Percentiles rank a stretch among this genome's conserved stretches.
phyloP scores from a whole-genome alignment of 2,329 filamentous ascomycete genomes.

The Aspergillus fumigatiaffinis region DNA sequence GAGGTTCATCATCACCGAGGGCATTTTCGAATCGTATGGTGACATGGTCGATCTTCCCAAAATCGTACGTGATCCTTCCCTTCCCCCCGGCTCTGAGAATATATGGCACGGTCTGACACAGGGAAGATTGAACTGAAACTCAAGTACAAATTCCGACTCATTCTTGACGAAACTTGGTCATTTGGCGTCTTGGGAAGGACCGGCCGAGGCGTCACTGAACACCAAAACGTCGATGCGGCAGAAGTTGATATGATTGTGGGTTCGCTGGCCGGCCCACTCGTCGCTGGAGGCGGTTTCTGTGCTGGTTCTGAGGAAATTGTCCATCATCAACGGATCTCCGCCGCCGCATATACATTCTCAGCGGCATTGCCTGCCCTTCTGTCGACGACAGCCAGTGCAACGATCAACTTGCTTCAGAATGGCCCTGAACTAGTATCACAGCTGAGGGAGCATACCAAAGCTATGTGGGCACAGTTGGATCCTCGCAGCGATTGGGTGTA shows the following conservation, averaged over 20 bases:
- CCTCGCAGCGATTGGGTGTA: conserved; percentile 89
- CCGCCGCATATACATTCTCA: conserved; percentile 90
- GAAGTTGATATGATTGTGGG: conserved; percentile 98
- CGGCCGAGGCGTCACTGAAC: conserved; percentile 88
- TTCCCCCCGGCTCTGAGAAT: neutral
- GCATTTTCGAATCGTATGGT: conserved; percentile 84
- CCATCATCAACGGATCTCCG: conserved; percentile 91
- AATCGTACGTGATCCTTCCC: conserved; percentile 55
- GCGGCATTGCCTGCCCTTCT: conserved; percentile 90
- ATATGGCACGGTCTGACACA: conserved; percentile 5
- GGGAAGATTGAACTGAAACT: conserved; percentile 80
- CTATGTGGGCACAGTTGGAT: conserved; percentile 82
- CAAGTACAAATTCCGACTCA: conserved; percentile 95
- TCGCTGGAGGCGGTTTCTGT: conserved; percentile 93
- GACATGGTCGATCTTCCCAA: conserved; percentile 81
- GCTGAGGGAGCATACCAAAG: conserved; percentile 79
- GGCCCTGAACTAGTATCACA: conserved; percentile 76
- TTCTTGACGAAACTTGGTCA: conserved; percentile 95
- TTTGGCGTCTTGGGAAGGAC: conserved; percentile 92
- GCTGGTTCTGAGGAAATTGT: conserved; percentile 88
- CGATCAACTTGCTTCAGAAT: conserved; percentile 77
- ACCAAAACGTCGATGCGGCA: conserved; percentile 89
- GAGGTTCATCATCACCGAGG: conserved; percentile 94
- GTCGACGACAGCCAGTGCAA: conserved; percentile 93
- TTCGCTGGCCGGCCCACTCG: conserved; percentile 82